Conservation (phyloP, 768 basidiomycete genomes). For the Mycena indigotica region DNA sequence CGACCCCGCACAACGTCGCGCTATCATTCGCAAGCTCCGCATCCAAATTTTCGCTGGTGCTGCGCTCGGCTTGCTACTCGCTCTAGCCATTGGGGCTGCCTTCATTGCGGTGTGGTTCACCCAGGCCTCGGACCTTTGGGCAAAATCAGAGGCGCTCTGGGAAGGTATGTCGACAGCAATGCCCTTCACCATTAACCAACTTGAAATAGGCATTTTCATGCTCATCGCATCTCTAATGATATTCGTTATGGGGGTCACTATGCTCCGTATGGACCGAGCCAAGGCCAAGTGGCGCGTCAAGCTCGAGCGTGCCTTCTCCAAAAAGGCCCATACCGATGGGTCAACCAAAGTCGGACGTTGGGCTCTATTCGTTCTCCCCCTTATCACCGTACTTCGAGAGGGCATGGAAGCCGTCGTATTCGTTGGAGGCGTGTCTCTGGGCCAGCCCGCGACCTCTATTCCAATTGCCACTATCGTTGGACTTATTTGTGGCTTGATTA, state of each 20-base stretch:
- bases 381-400: constrained; percentile 92
- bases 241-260: constrained; percentile 89
- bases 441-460: constrained; percentile 78
- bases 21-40: constrained; percentile 67
- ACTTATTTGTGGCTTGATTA: constrained; percentile 70
- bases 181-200: background rate
- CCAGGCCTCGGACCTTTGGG: constrained; percentile 81
- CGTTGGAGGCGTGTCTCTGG: constrained; percentile 90
- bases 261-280: constrained; percentile 94
- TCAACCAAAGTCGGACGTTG: constrained; percentile 68
- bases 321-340: constrained; percentile 42
- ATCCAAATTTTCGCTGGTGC: constrained; percentile 84
- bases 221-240: constrained; percentile 79
- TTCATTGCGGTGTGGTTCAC: constrained; percentile 98
- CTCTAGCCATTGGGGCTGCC: constrained; percentile 84
- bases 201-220: constrained; percentile 59
- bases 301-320: constrained; percentile 70
- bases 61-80: constrained; percentile 70
- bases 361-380: constrained; percentile 85
- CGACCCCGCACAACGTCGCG: constrained; percentile 36
- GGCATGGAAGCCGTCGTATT: constrained; percentile 94
- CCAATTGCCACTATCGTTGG: constrained; percentile 91
- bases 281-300: constrained; percentile 95
- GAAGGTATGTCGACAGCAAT: constrained; percentile 61
- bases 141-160: constrained; percentile 85